phyloP scores from a whole-genome alignment of 1,284 basidiomycete species.

The Rhizoctonia solani region DNA sequence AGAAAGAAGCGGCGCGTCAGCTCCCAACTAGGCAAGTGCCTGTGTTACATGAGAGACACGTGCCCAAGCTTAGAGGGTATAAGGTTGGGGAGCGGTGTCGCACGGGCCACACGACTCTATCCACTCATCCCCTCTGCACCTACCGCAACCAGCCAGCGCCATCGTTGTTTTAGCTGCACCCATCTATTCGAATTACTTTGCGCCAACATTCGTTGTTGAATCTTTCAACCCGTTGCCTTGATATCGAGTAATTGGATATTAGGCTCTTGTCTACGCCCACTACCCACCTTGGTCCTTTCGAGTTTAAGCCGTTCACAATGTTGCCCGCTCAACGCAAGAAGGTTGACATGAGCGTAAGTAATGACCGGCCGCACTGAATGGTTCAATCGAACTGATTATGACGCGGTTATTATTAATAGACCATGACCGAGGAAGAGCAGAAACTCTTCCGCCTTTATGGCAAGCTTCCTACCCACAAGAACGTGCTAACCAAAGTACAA shows the following conservation, averaged over 20 bases:
- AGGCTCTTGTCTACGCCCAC: constrained; percentile 38
- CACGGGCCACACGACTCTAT: constrained; percentile 26
- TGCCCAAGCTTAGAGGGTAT: constrained; percentile 23
- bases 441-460: constrained; percentile 95
- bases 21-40: constrained; percentile 15
- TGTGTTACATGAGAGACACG: constrained; percentile 29
- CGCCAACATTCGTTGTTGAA: neutral
- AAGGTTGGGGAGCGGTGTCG: constrained; percentile 7
- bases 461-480: constrained; percentile 92
- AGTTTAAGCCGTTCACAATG: constrained; percentile 58
- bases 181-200: neutral
- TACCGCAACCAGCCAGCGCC: neutral
- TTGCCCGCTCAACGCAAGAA: constrained; percentile 84
- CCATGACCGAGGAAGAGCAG: constrained; percentile 88
- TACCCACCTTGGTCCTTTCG: constrained; percentile 41
- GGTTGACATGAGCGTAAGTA: constrained; percentile 83
- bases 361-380: constrained; percentile 21
- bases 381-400: constrained; percentile 11
- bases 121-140: neutral
- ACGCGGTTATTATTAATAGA: constrained; percentile 53
- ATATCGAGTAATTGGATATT: constrained; percentile 1
- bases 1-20: constrained; percentile 3
- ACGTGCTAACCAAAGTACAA: constrained; percentile 90
- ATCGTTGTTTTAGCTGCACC: neutral
- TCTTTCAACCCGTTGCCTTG: neutral